Base-by-base conservation (phyloP, 2,329 filamentous ascomycete species). In the Pseudocercospora vitis region DNA sequence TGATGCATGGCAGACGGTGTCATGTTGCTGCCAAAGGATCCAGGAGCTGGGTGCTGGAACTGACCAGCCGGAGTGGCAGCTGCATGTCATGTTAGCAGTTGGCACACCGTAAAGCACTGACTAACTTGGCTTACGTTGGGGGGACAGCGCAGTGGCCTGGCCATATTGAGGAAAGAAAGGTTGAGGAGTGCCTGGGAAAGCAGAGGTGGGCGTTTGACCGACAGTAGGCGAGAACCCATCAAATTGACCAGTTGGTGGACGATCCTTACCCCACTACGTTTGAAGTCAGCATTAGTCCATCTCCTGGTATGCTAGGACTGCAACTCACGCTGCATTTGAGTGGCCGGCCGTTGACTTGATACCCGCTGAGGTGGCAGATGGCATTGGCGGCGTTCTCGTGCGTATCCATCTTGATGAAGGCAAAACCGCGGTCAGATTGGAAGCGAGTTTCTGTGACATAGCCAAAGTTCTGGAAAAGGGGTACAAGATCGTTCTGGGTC, bases 301-400 rank as follows among this genome's bases (percentile, higher is more conserved):
- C 56, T 21, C 24, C 23, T 2, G 14, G 18, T 24, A 26, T 46
- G 6, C 21, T 19, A 16, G 46, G 11, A 53, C 33, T 35, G 31
- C n/a, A n/a, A 87, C 92, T 78, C 87, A 97, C 92, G 74, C 92
- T 97, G 82, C 94, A 99, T 81, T 99, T 99, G 65, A 99, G 76
- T 49, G 94, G 94, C 62, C 94, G 86, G 48, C 94, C 94, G 68
- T 99, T 96, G 66, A 99, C 92, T 64, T 96, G 95, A 78, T 97
- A 99, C 26, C 92, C 92, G 66, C 92, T 97, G 68, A 99, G 81
- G 71, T 97, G 91, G 75, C 94, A 99, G 68, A 99, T 99, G 28
- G 91, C 91, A 88, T 96, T 96, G 50, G 94, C 91, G 2, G 94
- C 94, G 68, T 96, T 96, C 76, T 99, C 94, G 69, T 99, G 94